These are phyloP conservation scores for Inga oerstediana DNA, from an alignment of 306 rosid genomes.

Conservation along the genomic window DNA sequence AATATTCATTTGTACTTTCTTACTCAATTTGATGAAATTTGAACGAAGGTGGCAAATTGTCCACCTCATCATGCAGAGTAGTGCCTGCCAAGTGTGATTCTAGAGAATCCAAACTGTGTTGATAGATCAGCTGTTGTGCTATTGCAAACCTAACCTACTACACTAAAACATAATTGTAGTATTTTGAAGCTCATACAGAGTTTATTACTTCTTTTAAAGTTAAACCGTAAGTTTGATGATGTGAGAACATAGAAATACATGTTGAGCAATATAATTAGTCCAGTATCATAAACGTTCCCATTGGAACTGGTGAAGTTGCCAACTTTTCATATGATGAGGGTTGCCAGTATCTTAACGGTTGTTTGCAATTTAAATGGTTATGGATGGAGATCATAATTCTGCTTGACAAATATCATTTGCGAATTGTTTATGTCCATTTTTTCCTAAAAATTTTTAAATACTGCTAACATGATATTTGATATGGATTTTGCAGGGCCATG, in stretches of 20 bases:
- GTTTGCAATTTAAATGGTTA: slow-evolving; percentile 17
- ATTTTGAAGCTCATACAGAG: background rate
- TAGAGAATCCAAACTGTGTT: background rate
- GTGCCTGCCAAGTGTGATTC: background rate
- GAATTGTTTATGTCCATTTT: slow-evolving; percentile 12
- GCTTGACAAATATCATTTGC: background rate
- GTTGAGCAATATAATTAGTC: background rate
- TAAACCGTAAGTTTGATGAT: background rate
- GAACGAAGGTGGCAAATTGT: background rate
- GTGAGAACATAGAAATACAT: slow-evolving; percentile 8
- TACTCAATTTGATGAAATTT: slow-evolving; percentile 4
- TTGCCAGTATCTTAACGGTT: background rate
- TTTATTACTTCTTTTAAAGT: slow-evolving; percentile 6
- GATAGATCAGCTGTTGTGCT: slow-evolving; percentile 1
- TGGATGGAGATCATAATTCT: slow-evolving; percentile 8
- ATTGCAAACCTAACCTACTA: background rate
- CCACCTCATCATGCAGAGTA: background rate
- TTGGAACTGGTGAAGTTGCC: background rate
- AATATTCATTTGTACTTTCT: background rate
- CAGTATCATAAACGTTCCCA: background rate
- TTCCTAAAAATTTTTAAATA: background rate
- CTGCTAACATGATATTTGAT: slow-evolving; percentile 17
- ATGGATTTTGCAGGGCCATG: slow-evolving; percentile 83
- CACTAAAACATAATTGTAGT: slow-evolving; percentile 3
- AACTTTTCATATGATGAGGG: slow-evolving; percentile 17